Conservation (phyloP, 768 basidiomycete genomes). For the Royoungia palumana region DNA sequence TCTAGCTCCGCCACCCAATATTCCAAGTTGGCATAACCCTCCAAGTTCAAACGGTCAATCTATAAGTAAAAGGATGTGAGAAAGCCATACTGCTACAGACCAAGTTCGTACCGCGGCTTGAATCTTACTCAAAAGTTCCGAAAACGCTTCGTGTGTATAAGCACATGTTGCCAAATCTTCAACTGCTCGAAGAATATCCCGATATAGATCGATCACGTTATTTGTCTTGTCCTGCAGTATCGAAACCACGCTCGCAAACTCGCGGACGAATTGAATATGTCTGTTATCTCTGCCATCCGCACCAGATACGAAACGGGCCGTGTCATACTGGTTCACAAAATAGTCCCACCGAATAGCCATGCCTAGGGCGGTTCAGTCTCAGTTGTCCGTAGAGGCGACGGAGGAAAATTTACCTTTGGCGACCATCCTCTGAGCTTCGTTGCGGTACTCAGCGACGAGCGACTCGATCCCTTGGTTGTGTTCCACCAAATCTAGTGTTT, state of each 20-base stretch:
- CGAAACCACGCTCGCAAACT: conserved; percentile 91
- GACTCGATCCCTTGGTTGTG: conserved; percentile 89
- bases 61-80: conserved; percentile 28
- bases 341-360: conserved; percentile 97
- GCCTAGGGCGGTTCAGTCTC: conserved; percentile 44
- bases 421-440: conserved; percentile 92
- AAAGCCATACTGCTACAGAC: neutral
- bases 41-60: conserved; percentile 93
- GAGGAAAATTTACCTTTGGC: conserved; percentile 58
- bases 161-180: conserved; percentile 87
- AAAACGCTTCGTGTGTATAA: conserved; percentile 81
- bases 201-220: conserved; percentile 86
- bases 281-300: conserved; percentile 81
- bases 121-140: conserved; percentile 69
- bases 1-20: conserved; percentile 86
- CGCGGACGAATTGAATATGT: conserved; percentile 91
- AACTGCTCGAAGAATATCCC: conserved; percentile 78
- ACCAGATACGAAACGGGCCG: conserved; percentile 66
- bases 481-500: conserved; percentile 90
- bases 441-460: conserved; percentile 91
- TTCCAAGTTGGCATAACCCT: conserved; percentile 93
- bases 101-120: conserved; percentile 70
- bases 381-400: neutral
- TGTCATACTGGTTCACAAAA: conserved; percentile 92
- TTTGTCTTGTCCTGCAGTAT: conserved; percentile 97